These are phyloP conservation scores for Raphanus sativus DNA, from an alignment of 345 rosid species.

Conservation along the genomic window DNA sequence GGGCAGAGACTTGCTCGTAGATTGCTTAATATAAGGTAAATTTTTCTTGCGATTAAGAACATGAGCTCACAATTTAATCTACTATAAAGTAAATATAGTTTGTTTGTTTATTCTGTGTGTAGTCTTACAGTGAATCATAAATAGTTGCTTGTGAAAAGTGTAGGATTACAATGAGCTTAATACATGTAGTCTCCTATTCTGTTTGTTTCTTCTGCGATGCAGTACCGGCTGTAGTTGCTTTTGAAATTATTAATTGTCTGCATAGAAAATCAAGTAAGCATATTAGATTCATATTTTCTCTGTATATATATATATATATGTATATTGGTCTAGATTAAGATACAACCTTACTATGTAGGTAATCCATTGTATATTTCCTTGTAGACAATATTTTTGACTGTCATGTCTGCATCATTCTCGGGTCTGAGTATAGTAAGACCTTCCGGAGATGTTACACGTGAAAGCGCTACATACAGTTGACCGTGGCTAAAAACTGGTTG, in stretches of 20 bases:
- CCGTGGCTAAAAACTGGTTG: neutral
- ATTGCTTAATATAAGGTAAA: too few species aligned
- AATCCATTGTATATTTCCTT: neutral
- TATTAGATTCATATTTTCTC: neutral
- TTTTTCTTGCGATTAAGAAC: too few species aligned
- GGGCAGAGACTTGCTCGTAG: slow-evolving; percentile 75
- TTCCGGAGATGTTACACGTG: neutral
- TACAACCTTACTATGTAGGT: neutral
- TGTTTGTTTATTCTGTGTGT: too few species aligned
- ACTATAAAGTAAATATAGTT: too few species aligned
- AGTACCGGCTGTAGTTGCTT: neutral
- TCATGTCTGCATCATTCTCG: neutral
- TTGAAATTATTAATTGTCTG: neutral
- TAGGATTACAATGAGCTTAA: too few species aligned
- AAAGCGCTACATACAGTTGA: neutral
- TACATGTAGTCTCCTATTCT: too few species aligned
- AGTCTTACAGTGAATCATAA: too few species aligned
- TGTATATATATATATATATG: neutral
- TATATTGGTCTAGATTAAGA: neutral
- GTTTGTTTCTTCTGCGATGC: too few species aligned
- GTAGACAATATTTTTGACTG: neutral
- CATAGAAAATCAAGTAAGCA: neutral
- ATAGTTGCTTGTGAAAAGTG: too few species aligned
- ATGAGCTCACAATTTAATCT: too few species aligned
- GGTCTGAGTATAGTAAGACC: neutral